Percentiles rank a stretch among this genome's conserved stretches.
Evolutionary conservation across 371 early-diverging fungal species (phyloP).

Genomic region (Syncephalastrum racemosum): DNA sequence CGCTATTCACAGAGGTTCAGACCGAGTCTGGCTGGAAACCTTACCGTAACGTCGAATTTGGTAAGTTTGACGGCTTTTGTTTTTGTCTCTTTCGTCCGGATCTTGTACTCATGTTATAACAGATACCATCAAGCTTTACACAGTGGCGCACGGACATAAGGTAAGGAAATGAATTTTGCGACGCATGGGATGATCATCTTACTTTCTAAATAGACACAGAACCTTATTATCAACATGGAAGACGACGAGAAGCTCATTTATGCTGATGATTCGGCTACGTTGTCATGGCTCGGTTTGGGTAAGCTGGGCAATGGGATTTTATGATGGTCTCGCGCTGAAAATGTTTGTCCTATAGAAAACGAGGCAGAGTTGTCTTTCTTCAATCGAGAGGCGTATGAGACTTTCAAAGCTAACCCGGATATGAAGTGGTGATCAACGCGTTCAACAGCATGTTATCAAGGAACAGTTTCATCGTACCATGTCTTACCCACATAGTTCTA

Average conservation of each 20-base stretch:
- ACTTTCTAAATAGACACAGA: constrained; percentile 54
- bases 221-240: constrained; percentile 86
- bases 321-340: background rate
- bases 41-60: constrained; percentile 65
- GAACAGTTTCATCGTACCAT: too few species aligned
- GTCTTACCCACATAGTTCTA: too few species aligned
- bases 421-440: constrained; percentile 67
- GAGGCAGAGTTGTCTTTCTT: constrained; percentile 89
- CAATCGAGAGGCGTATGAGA: constrained; percentile 69
- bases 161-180: constrained; percentile 25
- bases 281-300: constrained; percentile 69
- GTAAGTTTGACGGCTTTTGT: constrained; percentile 31
- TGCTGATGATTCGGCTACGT: constrained; percentile 57
- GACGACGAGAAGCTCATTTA: constrained; percentile 69
- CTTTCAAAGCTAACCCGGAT: constrained; percentile 76
- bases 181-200: background rate
- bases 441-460: too few species aligned
- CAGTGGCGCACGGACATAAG: constrained; percentile 84
- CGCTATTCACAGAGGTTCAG: constrained; percentile 52
- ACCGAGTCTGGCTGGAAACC: constrained; percentile 72
- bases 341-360: constrained; percentile 55
- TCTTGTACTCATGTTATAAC: constrained; percentile 2
- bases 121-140: constrained; percentile 88
- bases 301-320: constrained; percentile 11
- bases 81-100: constrained; percentile 6